Conservation (phyloP, 139 green algal genomes). For the Axilococcus clingmanii region DNA sequence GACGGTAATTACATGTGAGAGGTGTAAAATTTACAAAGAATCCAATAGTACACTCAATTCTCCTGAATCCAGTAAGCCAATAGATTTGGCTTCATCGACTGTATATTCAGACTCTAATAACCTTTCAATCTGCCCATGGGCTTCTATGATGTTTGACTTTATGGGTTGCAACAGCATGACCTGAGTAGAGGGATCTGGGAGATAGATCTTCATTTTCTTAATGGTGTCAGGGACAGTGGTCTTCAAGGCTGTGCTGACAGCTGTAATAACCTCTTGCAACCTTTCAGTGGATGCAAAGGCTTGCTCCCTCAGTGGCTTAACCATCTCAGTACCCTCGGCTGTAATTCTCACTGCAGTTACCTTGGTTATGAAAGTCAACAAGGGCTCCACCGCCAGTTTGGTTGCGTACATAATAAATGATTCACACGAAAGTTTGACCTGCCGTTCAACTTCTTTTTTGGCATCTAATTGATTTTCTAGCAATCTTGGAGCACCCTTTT, state of each 20-base stretch:
- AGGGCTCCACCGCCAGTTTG: constrained; percentile 84
- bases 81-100: constrained; percentile 32
- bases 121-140: constrained; percentile 64
- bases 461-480: constrained; percentile 55
- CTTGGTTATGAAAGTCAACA: constrained; percentile 92
- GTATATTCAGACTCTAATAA: constrained; percentile 59
- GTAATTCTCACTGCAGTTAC: constrained; percentile 58
- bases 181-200: constrained; percentile 64
- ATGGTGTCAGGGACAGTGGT: constrained; percentile 50
- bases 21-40: not conserved
- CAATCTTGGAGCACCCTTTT: not conserved
- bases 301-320: constrained; percentile 58
- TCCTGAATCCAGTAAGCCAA: constrained; percentile 30
- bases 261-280: constrained; percentile 64
- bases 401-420: constrained; percentile 89
- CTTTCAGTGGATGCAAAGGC: constrained; percentile 82
- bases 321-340: constrained; percentile 2
- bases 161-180: constrained; percentile 84
- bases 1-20: not conserved
- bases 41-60: constrained; percentile 26
- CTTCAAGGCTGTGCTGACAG: constrained; percentile 63
- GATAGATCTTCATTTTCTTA: constrained; percentile 71
- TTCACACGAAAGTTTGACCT: constrained; percentile 85
- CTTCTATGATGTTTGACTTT: constrained; percentile 87
- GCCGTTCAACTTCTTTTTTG: constrained; percentile 91